Conservation (phyloP, 257 asterid species). For the Solanum chiquidenum region DNA sequence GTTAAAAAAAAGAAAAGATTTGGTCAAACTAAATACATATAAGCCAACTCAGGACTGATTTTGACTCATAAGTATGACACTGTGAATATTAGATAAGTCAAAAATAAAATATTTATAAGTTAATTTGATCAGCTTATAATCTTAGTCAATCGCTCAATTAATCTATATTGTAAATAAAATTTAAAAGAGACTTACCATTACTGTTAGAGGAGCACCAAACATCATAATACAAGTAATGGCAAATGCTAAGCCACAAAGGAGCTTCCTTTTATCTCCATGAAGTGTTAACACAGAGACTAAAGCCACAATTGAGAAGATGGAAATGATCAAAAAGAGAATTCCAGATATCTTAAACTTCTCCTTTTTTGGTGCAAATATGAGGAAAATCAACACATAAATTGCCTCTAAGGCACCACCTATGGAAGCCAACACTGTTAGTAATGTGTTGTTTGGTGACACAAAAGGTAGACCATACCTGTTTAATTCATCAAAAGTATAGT, state of each 20-base stretch:
- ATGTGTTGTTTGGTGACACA: constrained; percentile 44
- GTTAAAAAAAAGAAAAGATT: background rate
- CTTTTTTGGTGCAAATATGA: constrained; percentile 46
- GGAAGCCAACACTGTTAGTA: constrained; percentile 46
- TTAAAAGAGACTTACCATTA: constrained; percentile 36
- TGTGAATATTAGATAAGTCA: background rate
- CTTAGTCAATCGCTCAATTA: background rate
- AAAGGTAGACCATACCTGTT: constrained; percentile 73
- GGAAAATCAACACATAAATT: constrained; percentile 43
- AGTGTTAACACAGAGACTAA: constrained; percentile 38
- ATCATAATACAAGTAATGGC: constrained; percentile 52
- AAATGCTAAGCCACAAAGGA: constrained; percentile 55
- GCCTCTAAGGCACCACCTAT: constrained; percentile 48
- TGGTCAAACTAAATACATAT: background rate
- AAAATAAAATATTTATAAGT: background rate
- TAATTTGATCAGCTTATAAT: background rate
- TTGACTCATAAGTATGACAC: too few species aligned
- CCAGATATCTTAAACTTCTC: constrained; percentile 51
- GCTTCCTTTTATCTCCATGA: constrained; percentile 22
- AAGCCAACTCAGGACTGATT: background rate
- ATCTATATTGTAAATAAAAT: background rate
- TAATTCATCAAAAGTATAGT: background rate
- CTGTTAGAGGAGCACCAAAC: constrained; percentile 75
- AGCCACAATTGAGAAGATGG: constrained; percentile 41
- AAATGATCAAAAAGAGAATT: constrained; percentile 26